Evolutionary conservation across 2,329 filamentous ascomycete genomes (phyloP).

Genomic region (Dactylellina parvicollis): DNA sequence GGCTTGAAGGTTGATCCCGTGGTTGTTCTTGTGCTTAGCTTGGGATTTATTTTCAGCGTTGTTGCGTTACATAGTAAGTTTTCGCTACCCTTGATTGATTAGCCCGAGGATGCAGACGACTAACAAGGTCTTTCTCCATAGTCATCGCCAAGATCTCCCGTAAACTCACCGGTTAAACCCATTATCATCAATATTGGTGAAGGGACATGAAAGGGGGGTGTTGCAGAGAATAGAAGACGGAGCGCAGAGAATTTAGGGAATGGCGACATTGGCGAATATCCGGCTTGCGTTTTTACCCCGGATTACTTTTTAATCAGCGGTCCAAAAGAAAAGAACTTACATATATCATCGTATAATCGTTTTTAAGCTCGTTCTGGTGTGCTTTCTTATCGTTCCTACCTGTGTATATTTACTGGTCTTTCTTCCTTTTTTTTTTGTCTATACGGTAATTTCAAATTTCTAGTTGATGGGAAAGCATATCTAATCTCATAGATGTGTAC

Average conservation of each 20-base stretch:
- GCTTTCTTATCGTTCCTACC: constrained; percentile 2
- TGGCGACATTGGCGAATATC: constrained; percentile 3
- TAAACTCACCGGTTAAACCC: constrained; percentile 69
- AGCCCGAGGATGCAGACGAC: constrained; percentile 17
- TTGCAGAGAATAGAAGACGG: background rate
- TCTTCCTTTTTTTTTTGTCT: constrained; percentile 25
- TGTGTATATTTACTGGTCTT: constrained; percentile 37
- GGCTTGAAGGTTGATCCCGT: constrained; percentile 98
- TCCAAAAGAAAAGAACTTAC: constrained; percentile 31
- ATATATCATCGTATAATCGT: background rate
- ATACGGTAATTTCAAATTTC: constrained; percentile 12
- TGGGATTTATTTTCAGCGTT: constrained; percentile 99
- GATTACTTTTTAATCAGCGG: constrained; percentile 35
- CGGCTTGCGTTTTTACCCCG: background rate
- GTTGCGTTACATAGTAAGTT: constrained; percentile 93
- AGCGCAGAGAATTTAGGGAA: background rate
- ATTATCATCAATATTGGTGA: background rate
- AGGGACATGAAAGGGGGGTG: background rate
- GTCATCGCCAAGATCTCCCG: constrained; percentile 96
- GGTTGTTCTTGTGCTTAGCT: constrained; percentile 91
- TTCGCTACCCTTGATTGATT: background rate
- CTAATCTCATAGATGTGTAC: too few species aligned
- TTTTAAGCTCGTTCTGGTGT: constrained; percentile 15
- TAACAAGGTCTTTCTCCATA: constrained; percentile 62
- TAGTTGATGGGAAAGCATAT: constrained; percentile 3